Evolutionary conservation across 2,329 filamentous ascomycete genomes (phyloP).

Genomic region (Xylariaceae sp.): DNA sequence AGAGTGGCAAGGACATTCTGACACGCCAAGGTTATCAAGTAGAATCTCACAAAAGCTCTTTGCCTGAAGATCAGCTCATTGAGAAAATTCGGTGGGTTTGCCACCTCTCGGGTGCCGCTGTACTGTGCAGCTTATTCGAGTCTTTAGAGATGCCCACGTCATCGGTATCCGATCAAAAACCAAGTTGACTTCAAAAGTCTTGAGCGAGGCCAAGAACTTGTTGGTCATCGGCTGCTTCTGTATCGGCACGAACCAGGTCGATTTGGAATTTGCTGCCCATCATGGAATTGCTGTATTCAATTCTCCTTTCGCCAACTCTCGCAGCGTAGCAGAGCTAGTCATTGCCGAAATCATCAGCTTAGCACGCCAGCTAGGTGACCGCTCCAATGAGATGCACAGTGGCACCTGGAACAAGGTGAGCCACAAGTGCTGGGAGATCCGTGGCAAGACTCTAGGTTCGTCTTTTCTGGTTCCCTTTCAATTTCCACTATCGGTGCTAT

Average conservation of each 20-base stretch:
- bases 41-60: slow-evolving; percentile 80
- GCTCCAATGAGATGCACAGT: slow-evolving; percentile 88
- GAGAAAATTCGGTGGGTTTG: slow-evolving; percentile 81
- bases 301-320: slow-evolving; percentile 96
- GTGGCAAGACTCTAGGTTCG: slow-evolving; percentile 88
- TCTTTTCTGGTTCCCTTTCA: slow-evolving; percentile 6
- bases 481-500: background rate
- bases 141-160: slow-evolving; percentile 79
- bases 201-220: slow-evolving; percentile 86
- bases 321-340: slow-evolving; percentile 92
- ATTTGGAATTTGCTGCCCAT: slow-evolving; percentile 75
- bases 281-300: slow-evolving; percentile 97
- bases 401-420: slow-evolving; percentile 99
- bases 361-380: slow-evolving; percentile 87
- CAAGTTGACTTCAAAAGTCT: slow-evolving; percentile 79
- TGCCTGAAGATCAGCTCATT: slow-evolving; percentile 90
- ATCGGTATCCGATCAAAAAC: slow-evolving; percentile 98
- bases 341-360: slow-evolving; percentile 91
- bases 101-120: background rate
- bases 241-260: slow-evolving; percentile 95
- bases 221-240: slow-evolving; percentile 98
- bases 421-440: slow-evolving; percentile 93
- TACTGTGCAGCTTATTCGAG: no score
- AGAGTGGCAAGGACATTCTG: slow-evolving; percentile 81
- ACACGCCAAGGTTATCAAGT: slow-evolving; percentile 90